Evolutionary conservation across 2,329 filamentous ascomycete species (phyloP).

Genomic region (Penicillium sp.): DNA sequence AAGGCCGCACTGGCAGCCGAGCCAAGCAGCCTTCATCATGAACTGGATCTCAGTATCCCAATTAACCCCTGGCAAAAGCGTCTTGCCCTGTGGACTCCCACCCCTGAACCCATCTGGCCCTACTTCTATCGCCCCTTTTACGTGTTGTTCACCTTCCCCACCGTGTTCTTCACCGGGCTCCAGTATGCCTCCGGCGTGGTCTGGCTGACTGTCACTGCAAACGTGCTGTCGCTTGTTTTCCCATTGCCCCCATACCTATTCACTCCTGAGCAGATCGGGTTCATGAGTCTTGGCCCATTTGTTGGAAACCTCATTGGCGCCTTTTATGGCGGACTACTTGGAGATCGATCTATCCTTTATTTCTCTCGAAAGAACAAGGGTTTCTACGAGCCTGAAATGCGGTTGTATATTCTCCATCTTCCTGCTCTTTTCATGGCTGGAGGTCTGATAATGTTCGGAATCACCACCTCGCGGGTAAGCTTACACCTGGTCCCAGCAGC

Average conservation of each 20-base stretch:
- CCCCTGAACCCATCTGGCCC: constrained; percentile 37
- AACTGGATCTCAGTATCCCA: constrained; percentile 37
- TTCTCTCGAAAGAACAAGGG: constrained; percentile 54
- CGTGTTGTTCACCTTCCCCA: constrained; percentile 44
- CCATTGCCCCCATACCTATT: constrained; percentile 44
- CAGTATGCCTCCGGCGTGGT: constrained; percentile 49
- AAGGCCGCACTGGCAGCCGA: constrained; percentile 18
- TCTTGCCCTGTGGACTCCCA: constrained; percentile 34
- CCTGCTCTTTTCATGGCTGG: constrained; percentile 50
- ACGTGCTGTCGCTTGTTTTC: constrained; percentile 45
- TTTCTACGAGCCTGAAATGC: constrained; percentile 58
- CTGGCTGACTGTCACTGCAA: constrained; percentile 43
- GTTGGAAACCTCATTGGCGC: constrained; percentile 50
- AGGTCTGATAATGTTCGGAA: constrained; percentile 53
- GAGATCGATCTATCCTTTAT: constrained; percentile 49
- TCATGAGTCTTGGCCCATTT: constrained; percentile 44
- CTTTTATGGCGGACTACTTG: constrained; percentile 49
- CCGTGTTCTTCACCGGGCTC: constrained; percentile 48
- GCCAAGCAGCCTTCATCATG: constrained; percentile 23
- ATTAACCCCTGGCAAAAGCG: constrained; percentile 36
- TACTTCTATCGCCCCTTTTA: constrained; percentile 42
- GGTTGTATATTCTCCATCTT: constrained; percentile 45
- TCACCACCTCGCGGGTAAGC: constrained; percentile 44
- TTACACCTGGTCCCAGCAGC: neutral
- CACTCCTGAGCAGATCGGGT: constrained; percentile 40